Percentiles rank a stretch among this genome's conserved stretches.
Conservation (phyloP, 768 basidiomycete genomes). For the Tephrocybe sp. region DNA sequence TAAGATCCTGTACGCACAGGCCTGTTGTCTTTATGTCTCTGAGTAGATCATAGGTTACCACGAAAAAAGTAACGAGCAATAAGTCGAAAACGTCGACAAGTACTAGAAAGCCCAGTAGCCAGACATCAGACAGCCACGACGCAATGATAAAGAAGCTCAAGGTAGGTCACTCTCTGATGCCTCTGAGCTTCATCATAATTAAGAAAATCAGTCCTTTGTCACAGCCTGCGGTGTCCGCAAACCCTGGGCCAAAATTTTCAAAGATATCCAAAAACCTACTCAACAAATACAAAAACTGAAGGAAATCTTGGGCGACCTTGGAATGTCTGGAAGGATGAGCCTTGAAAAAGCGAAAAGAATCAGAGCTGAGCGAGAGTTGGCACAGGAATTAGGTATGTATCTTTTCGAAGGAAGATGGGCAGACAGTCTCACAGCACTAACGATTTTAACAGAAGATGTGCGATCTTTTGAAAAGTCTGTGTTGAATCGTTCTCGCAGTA, state of each 20-base stretch:
- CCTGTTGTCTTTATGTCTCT: background rate
- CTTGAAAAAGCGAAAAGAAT: constrained; percentile 81
- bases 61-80: constrained; percentile 29
- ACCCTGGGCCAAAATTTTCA: constrained; percentile 74
- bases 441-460: constrained; percentile 62
- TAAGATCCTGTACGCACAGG: constrained; percentile 1
- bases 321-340: constrained; percentile 78
- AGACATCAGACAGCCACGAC: constrained; percentile 56
- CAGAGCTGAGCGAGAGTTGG: constrained; percentile 71
- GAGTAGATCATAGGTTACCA: constrained; percentile 14
- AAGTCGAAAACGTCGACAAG: constrained; percentile 26
- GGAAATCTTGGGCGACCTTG: constrained; percentile 65
- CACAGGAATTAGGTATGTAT: constrained; percentile 71
- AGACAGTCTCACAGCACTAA: background rate
- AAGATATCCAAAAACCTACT: constrained; percentile 51
- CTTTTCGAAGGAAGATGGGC: no score
- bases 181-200: background rate
- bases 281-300: constrained; percentile 69
- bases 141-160: constrained; percentile 76
- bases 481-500: constrained; percentile 30
- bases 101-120: constrained; percentile 28
- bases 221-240: constrained; percentile 77
- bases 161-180: constrained; percentile 33
- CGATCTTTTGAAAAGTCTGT: constrained; percentile 62
- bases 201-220: constrained; percentile 55